Conservation (phyloP, 768 basidiomycete genomes). For the Roridomyces roridus region DNA sequence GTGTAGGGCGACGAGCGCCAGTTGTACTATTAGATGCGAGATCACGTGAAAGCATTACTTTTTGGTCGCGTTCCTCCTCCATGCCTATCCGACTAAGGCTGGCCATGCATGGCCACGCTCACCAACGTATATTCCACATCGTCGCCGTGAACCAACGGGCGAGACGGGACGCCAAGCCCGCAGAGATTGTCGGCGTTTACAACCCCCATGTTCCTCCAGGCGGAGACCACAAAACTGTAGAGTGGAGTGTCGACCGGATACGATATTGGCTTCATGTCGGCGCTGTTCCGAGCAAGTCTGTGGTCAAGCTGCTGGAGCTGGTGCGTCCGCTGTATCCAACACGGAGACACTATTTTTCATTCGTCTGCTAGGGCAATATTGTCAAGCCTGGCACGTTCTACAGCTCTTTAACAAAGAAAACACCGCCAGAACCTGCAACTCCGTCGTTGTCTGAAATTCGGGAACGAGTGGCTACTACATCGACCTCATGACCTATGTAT, state of each 20-base stretch:
- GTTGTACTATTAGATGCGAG: neutral
- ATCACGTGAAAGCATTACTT: slow-evolving; percentile 6
- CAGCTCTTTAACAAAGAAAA: slow-evolving; percentile 43
- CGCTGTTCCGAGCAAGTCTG: slow-evolving; percentile 81
- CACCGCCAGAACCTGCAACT: slow-evolving; percentile 22
- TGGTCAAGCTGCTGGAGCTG: slow-evolving; percentile 77
- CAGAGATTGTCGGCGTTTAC: slow-evolving; percentile 87
- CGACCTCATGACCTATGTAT: neutral
- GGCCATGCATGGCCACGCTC: slow-evolving; percentile 78
- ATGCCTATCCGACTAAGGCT: slow-evolving; percentile 91
- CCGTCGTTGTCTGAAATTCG: slow-evolving; percentile 7
- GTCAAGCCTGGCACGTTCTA: slow-evolving; percentile 63
- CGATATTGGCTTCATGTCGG: slow-evolving; percentile 88
- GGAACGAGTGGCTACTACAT: slow-evolving; percentile 12
- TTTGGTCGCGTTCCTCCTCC: neutral
- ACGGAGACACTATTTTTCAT: neutral
- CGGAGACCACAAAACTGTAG: slow-evolving; percentile 70
- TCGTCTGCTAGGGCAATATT: slow-evolving; percentile 67
- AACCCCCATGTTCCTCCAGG: slow-evolving; percentile 66
- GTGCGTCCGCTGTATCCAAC: slow-evolving; percentile 51
- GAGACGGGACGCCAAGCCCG: slow-evolving; percentile 82
- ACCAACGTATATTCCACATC: slow-evolving; percentile 81
- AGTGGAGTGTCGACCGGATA: slow-evolving; percentile 93
- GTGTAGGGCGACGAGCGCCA: too few relatives aligned
- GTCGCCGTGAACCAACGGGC: slow-evolving; percentile 80